A percentile compares a stretch with the other conserved stretches of the same genome.
Conservation (phyloP, 495 filamentous ascomycete genomes). For the Bacidia rubella region DNA sequence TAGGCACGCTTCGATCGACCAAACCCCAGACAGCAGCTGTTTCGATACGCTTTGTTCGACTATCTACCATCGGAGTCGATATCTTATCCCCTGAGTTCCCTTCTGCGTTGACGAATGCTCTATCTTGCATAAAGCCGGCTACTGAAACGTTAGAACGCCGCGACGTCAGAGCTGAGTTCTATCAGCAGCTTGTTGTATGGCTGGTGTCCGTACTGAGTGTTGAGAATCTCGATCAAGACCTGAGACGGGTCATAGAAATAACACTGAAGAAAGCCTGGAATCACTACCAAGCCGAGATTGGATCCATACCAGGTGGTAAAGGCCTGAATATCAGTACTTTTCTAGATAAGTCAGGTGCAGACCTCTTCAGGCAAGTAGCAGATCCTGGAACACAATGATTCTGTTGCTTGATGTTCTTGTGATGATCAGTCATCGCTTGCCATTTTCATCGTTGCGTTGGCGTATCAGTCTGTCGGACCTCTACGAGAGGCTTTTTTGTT, state of each 20-base stretch:
- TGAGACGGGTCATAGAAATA: constrained; percentile 50
- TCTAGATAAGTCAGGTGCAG: neutral
- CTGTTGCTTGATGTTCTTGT: too few relatives aligned
- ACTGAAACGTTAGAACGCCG: constrained; percentile 11
- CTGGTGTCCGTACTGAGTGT: constrained; percentile 40
- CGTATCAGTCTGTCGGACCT: constrained; percentile 19
- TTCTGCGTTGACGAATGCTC: constrained; percentile 45
- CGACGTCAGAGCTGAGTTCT: constrained; percentile 23
- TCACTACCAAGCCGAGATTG: constrained; percentile 6
- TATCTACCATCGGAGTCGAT: constrained; percentile 53
- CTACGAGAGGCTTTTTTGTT: constrained; percentile 65
- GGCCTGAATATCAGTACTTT: neutral
- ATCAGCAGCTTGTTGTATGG: constrained; percentile 44
- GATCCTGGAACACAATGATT: constrained; percentile 5
- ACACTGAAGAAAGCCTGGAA: constrained; percentile 30
- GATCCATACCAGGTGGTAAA: neutral
- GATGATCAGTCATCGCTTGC: too few relatives aligned
- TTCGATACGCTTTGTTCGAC: constrained; percentile 53
- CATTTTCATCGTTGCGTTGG: too few relatives aligned
- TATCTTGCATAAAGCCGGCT: constrained; percentile 42
- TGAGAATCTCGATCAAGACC: constrained; percentile 48
- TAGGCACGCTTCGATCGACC: constrained; percentile 44
- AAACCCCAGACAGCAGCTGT: constrained; percentile 46
- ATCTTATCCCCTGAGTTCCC: constrained; percentile 58
- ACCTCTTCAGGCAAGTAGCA: constrained; percentile 1